Evolutionary conservation across 1,139 yeast genomes (phyloP), one percentile per base, ranked within the genome.

Genomic region (Chernovozyma aurita): DNA sequence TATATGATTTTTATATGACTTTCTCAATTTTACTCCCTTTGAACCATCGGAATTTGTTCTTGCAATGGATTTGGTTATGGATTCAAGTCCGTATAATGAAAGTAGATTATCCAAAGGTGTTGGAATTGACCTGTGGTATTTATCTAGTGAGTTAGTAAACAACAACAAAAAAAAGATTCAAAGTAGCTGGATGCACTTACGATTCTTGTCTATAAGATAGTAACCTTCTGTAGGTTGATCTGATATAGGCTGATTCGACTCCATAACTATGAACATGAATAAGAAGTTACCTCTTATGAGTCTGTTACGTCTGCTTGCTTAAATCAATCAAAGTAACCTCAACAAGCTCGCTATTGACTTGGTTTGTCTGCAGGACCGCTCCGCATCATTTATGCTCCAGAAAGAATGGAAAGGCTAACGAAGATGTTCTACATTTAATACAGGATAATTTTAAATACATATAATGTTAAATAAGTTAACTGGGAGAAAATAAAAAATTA

Each of bases 1-100:
- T 14, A 92, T 84, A 53, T 90, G 97, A 47, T 88, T 88, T 58
- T 90, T 92, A 63, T 90, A 92, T 0, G 96, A 86, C 59, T 92
- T 92, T 49, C 98, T 73, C 38, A 92, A 71, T 61, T 92, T 92
- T 28, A 87, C 88, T 34, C 95, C 96, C 50, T 85, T 88, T 1
- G 92, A 75, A 0, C 96, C 95, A 48, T 83, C 94, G 2, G 87
- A 81, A 48, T 85, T 88, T n/a, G 83, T 73, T 50, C 98, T 73
- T 2, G 96, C 95, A 33, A 92, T 81, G 4, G 95, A 80, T 35
- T 75, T 67, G 1, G 96, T 86, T 18, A 90, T 65, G 3, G 72
- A 73, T 30, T 75, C 76, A 31, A 92, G 61, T 1, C 82, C 83
- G 49, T 86, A 92, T 18, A 83, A 59, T 25, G 76, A 62, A 25